phyloP scores from a whole-genome alignment of 345 rosid genomes.

The Syzygium grande region DNA sequence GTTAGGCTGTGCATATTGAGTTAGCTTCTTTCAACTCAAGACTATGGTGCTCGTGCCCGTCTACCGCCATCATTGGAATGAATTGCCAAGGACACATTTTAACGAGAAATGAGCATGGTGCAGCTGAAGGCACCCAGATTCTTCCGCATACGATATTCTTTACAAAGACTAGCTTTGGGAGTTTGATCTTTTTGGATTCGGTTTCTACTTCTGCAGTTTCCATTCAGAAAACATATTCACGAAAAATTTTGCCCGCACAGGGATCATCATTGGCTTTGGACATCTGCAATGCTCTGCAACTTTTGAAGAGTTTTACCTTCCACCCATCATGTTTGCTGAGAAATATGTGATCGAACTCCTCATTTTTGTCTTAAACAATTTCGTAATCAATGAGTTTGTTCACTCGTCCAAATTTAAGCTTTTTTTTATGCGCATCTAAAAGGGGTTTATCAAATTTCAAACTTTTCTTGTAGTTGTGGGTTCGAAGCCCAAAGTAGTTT shows the following conservation, averaged over 20 bases:
- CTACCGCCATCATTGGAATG: not conserved
- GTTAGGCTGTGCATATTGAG: not conserved
- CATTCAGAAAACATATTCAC: not conserved
- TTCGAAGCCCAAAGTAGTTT: not conserved
- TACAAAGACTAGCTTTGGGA: not conserved
- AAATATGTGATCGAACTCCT: not conserved
- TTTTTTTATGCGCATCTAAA: not conserved
- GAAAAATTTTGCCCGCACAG: not conserved
- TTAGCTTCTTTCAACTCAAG: not conserved
- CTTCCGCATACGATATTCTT: not conserved
- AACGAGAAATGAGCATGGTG: not conserved
- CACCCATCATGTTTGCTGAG: not conserved
- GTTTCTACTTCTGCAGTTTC: not conserved
- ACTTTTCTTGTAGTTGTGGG: not conserved
- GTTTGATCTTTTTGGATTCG: not conserved
- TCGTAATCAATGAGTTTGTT: not conserved
- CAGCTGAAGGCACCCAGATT: not conserved
- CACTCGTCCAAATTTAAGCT: not conserved
- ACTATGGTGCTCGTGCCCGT: not conserved
- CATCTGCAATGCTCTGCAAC: not conserved
- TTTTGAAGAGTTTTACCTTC: not conserved
- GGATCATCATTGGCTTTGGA: not conserved
- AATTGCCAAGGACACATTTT: not conserved
- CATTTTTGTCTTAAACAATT: not conserved
- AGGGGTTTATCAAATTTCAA: not conserved